These are phyloP conservation scores for Eucalyptus marginata DNA, from an alignment of 345 rosid genomes.

Conservation along the genomic window DNA sequence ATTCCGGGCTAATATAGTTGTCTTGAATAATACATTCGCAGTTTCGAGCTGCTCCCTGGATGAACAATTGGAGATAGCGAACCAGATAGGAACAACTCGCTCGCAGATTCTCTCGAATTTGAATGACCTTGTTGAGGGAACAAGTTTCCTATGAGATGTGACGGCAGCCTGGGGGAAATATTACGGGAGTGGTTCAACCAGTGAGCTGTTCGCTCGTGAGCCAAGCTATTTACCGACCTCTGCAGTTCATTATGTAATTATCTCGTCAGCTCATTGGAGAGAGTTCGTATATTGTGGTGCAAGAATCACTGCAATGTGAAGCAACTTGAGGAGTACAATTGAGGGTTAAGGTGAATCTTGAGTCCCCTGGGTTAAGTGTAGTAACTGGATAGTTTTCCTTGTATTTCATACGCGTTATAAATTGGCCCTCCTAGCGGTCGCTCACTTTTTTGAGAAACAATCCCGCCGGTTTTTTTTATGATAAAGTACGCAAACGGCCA, in stretches of 20 bases:
- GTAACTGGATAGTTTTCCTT: background rate
- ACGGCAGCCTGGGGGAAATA: background rate
- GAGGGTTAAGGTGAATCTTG: background rate
- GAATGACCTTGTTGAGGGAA: constrained; percentile 74
- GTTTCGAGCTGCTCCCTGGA: constrained; percentile 92
- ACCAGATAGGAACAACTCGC: constrained; percentile 83
- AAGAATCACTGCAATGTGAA: background rate
- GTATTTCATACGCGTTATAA: background rate
- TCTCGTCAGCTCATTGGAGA: background rate
- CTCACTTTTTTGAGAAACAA: background rate
- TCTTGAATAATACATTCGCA: constrained; percentile 10
- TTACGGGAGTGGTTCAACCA: background rate
- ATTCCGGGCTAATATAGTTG: background rate
- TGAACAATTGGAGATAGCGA: constrained; percentile 77
- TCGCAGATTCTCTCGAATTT: constrained; percentile 65
- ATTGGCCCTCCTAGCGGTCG: background rate
- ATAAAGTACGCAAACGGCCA: background rate
- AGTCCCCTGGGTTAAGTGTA: background rate
- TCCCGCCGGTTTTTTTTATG: background rate
- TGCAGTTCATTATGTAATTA: background rate
- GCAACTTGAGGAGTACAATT: background rate
- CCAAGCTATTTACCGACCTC: background rate
- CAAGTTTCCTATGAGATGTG: constrained; percentile 67
- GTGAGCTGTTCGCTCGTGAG: background rate
- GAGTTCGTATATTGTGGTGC: background rate